Percentiles rank a stretch among this genome's conserved stretches.
These are phyloP conservation scores for Juncus inflexus DNA, from an alignment of 176 grass and related monocot genomes.

Conservation along the genomic window DNA sequence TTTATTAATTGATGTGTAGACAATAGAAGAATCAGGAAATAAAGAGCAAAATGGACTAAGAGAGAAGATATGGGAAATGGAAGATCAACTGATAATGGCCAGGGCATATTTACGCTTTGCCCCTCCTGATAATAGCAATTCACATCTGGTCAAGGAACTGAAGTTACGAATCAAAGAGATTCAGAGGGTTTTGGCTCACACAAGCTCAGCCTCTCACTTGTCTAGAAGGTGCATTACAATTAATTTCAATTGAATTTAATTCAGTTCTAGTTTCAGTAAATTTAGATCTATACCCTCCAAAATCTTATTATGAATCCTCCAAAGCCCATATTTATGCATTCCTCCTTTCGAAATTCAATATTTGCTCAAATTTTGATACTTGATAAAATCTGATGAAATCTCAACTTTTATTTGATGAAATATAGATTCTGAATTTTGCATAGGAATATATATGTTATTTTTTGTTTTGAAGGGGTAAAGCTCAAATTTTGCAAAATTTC, in stretches of 20 bases:
- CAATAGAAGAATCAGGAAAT: slow-evolving; percentile 20
- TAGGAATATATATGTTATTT: no score
- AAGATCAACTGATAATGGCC: slow-evolving; percentile 74
- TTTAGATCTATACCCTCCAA: no score
- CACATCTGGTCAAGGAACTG: slow-evolving; percentile 52
- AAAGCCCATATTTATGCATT: no score
- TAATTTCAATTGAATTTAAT: no score
- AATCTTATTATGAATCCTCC: no score
- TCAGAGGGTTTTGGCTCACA: slow-evolving; percentile 50
- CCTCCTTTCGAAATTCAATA: no score
- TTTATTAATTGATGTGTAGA: slow-evolving; percentile 27
- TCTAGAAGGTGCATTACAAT: slow-evolving; percentile 50
- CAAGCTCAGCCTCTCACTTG: slow-evolving; percentile 37
- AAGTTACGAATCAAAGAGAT: slow-evolving; percentile 80
- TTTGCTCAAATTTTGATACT: no score
- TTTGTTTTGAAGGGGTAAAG: background rate
- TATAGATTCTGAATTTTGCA: no score
- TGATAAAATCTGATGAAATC: no score
- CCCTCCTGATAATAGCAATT: slow-evolving; percentile 36
- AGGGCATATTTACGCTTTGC: slow-evolving; percentile 62
- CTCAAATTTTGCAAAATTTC: slow-evolving; percentile 26
- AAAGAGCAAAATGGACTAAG: slow-evolving; percentile 42
- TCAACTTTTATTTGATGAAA: no score
- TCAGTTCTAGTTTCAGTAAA: no score
- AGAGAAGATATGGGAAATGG: slow-evolving; percentile 75